These are phyloP conservation scores for Huntiella abstrusa DNA, from an alignment of 2,329 filamentous ascomycete species.

Conservation along the genomic window DNA sequence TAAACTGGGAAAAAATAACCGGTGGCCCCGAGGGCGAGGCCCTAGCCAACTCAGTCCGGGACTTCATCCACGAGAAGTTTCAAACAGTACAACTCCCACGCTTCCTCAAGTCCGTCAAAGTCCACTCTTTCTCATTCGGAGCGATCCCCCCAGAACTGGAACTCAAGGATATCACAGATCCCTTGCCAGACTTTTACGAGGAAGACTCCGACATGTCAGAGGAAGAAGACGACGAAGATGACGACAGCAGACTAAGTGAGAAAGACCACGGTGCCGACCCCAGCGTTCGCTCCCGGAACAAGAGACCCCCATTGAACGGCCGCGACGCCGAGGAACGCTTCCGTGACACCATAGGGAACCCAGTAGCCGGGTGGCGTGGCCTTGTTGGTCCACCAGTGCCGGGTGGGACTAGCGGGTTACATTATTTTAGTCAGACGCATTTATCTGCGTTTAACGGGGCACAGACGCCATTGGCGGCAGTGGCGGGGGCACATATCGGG, in stretches of 20 bases:
- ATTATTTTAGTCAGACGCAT: slow-evolving; percentile 60
- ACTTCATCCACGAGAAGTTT: slow-evolving; percentile 90
- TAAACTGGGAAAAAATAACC: slow-evolving; percentile 89
- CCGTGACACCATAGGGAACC: slow-evolving; percentile 9
- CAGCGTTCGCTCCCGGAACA: slow-evolving; percentile 9
- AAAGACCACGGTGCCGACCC: slow-evolving; percentile 13
- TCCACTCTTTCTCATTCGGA: slow-evolving; percentile 88
- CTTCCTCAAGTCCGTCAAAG: slow-evolving; percentile 91
- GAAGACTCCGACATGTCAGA: slow-evolving; percentile 42
- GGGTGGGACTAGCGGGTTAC: slow-evolving; percentile 56
- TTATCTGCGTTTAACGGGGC: slow-evolving; percentile 53
- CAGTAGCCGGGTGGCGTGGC: slow-evolving; percentile 7
- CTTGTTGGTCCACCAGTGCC: slow-evolving; percentile 38
- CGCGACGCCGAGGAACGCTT: slow-evolving; percentile 13
- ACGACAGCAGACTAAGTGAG: slow-evolving; percentile 13
- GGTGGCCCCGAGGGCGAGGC: slow-evolving; percentile 70
- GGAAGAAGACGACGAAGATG: slow-evolving; percentile 21
- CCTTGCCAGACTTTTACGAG: slow-evolving; percentile 91
- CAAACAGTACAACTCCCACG: slow-evolving; percentile 78
- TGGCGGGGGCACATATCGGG: slow-evolving; percentile 36
- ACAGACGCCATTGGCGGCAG: slow-evolving; percentile 61
- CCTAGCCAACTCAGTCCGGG: slow-evolving; percentile 69
- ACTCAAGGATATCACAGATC: slow-evolving; percentile 93
- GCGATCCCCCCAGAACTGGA: slow-evolving; percentile 65
- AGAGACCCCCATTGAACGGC: slow-evolving; percentile 11